Evolutionary conservation across 208 protist genomes (phyloP).

Genomic region (Naegleria lovaniensis): DNA sequence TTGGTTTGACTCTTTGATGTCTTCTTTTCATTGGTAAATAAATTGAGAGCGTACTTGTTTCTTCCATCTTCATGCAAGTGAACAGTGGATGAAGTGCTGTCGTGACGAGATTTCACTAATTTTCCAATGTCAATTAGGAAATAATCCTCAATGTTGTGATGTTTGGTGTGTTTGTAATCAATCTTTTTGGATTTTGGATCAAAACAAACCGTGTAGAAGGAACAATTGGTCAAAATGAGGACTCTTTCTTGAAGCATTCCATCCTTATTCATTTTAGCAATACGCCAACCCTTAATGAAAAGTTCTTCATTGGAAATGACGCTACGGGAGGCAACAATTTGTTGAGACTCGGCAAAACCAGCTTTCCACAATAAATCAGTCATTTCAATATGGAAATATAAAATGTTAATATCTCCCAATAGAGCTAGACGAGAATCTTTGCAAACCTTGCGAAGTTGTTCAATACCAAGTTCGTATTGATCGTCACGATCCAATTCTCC

Average conservation of each 20-base stretch:
- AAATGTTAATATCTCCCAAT: conserved; percentile 4
- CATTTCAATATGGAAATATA: conserved; percentile 21
- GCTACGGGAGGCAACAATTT: neutral
- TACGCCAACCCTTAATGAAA: conserved; percentile 20
- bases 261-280: conserved; percentile 10
- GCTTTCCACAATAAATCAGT: neutral
- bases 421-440: conserved; percentile 11
- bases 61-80: neutral
- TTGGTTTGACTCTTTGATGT: neutral
- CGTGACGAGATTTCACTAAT: neutral
- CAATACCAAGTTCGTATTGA: neutral
- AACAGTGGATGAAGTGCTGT: neutral
- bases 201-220: conserved; percentile 15
- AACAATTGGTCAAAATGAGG: neutral
- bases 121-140: conserved; percentile 5
- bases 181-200: conserved; percentile 22
- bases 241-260: conserved; percentile 14
- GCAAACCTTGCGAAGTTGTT: neutral
- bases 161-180: conserved; percentile 23
- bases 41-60: neutral
- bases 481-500: neutral
- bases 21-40: neutral
- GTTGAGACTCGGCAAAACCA: neutral
- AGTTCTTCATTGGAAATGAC: neutral
- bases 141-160: conserved; percentile 8